Conservation (phyloP, 495 filamentous ascomycete species). For the Lasiosphaeria ovina region DNA sequence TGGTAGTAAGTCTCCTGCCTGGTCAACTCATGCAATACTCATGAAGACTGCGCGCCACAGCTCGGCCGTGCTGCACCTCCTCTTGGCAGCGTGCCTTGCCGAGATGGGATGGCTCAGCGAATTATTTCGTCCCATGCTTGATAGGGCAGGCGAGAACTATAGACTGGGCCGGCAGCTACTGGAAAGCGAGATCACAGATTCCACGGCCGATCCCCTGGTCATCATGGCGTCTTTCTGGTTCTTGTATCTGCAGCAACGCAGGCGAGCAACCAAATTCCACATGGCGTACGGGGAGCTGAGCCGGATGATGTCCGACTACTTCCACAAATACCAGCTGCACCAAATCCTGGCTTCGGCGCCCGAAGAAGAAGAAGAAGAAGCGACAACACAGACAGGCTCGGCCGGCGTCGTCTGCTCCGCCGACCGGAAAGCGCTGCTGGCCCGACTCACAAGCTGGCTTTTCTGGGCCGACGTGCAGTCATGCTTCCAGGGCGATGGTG, state of each 20-base stretch:
- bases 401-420: background rate
- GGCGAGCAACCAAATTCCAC: background rate
- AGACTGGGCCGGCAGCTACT: constrained; percentile 12
- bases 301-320: constrained; percentile 15
- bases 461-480: constrained; percentile 31
- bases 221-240: constrained; percentile 26
- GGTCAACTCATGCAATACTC: constrained; percentile 24
- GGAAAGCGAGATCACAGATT: background rate
- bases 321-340: constrained; percentile 8
- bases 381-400: background rate
- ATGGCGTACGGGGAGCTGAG: constrained; percentile 16
- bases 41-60: constrained; percentile 5
- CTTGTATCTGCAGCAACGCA: constrained; percentile 19
- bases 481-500: constrained; percentile 26
- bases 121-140: background rate
- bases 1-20: constrained; percentile 23
- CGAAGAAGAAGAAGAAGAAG: background rate
- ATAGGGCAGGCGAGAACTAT: constrained; percentile 17
- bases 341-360: constrained; percentile 4
- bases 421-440: constrained; percentile 16
- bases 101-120: constrained; percentile 16
- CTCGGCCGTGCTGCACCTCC: constrained; percentile 16
- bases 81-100: constrained; percentile 19
- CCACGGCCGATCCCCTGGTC: constrained; percentile 12
- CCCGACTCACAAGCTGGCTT: constrained; percentile 28